phyloP scores from a whole-genome alignment of 1,284 basidiomycete genomes.

The Ceratobasidium sp. region DNA sequence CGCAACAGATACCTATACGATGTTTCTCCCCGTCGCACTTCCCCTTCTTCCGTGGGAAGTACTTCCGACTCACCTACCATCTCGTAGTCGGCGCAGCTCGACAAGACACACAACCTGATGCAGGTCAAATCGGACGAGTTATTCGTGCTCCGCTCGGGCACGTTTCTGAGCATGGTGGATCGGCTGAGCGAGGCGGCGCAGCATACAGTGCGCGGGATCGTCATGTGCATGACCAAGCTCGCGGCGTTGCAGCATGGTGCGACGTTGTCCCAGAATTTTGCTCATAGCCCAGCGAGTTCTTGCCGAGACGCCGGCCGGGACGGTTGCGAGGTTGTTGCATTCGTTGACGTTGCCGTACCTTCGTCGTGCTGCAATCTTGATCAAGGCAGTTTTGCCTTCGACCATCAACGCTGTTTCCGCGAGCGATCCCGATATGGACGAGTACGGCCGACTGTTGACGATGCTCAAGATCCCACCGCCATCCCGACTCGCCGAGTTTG shows the following conservation, averaged over 20 bases:
- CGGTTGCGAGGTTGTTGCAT: slow-evolving; percentile 89
- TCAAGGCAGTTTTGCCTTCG: slow-evolving; percentile 77
- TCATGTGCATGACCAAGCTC: slow-evolving; percentile 77
- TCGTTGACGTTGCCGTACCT: slow-evolving; percentile 93
- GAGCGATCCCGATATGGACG: slow-evolving; percentile 62
- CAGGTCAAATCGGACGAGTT: slow-evolving; percentile 70
- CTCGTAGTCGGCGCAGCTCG: slow-evolving; percentile 89
- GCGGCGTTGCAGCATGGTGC: slow-evolving; percentile 78
- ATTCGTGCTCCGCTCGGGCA: slow-evolving; percentile 82
- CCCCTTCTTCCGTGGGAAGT: slow-evolving; percentile 91
- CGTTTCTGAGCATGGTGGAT: slow-evolving; percentile 70
- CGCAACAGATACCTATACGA: slow-evolving; percentile 77
- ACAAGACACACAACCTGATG: slow-evolving; percentile 58
- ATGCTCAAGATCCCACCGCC: slow-evolving; percentile 84
- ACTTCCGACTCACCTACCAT: slow-evolving; percentile 89
- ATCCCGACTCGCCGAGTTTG: slow-evolving; percentile 77
- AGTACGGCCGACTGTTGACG: slow-evolving; percentile 84
- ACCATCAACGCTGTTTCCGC: slow-evolving; percentile 67
- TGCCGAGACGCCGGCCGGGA: slow-evolving; percentile 80
- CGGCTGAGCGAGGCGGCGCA: slow-evolving; percentile 74
- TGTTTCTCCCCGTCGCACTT: slow-evolving; percentile 80
- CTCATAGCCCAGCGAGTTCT: slow-evolving; percentile 81
- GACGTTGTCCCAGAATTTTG: slow-evolving; percentile 82
- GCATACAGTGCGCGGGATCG: slow-evolving; percentile 74
- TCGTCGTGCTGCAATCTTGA: slow-evolving; percentile 89